These are phyloP conservation scores for Trichoderma simmonsii DNA, from an alignment of 2,329 filamentous ascomycete genomes.

Conservation along the genomic window DNA sequence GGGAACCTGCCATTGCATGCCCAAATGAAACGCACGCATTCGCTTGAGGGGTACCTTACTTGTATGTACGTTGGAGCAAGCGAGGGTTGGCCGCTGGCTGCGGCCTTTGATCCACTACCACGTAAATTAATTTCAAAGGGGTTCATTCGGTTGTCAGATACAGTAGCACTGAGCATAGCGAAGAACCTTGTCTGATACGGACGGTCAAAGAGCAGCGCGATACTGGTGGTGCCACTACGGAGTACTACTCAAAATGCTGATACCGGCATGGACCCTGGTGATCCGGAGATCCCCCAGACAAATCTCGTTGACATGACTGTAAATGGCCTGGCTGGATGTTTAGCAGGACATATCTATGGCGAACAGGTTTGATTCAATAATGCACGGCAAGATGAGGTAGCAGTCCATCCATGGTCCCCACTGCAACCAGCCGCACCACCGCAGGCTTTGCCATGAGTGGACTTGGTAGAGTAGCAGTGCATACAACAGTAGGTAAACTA, in stretches of 20 bases:
- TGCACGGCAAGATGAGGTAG: neutral
- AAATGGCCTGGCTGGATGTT: neutral
- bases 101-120: slow-evolving; percentile 15
- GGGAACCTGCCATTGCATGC: slow-evolving; percentile 16
- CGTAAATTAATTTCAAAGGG: slow-evolving; percentile 8
- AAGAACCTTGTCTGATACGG: neutral
- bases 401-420: neutral
- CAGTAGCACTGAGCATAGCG: neutral
- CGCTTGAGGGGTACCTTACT: slow-evolving; percentile 12
- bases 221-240: neutral
- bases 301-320: neutral
- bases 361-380: neutral
- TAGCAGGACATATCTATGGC: neutral
- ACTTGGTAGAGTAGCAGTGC: neutral
- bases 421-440: neutral
- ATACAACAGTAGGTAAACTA: neutral
- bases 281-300: slow-evolving; percentile 4
- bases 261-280: neutral
- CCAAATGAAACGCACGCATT: neutral
- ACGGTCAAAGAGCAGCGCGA: neutral
- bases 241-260: neutral
- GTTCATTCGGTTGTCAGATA: neutral
- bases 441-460: neutral
- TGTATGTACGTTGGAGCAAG: neutral
- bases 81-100: neutral